Evolutionary conservation across 2,329 filamentous ascomycete genomes (phyloP).

Genomic region (Fusarium sp.): DNA sequence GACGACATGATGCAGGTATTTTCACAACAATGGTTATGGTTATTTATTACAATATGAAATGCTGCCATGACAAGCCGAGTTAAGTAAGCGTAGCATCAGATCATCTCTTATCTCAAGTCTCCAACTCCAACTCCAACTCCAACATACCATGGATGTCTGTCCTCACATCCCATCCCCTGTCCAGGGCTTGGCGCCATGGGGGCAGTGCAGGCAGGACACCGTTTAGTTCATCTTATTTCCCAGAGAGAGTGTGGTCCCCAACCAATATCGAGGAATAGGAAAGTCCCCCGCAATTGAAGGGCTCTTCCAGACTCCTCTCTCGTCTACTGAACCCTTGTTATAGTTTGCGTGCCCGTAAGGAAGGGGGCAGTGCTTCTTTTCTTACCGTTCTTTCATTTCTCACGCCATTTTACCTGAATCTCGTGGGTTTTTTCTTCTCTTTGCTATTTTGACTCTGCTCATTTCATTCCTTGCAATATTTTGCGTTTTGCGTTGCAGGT

Average conservation of each 20-base stretch:
- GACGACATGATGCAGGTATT: background rate
- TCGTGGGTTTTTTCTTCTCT: background rate
- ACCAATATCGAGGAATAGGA: constrained; percentile 10
- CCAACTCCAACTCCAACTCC: background rate
- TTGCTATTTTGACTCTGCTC: background rate
- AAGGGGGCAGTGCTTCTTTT: constrained; percentile 36
- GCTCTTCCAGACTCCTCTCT: constrained; percentile 12
- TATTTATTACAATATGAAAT: background rate
- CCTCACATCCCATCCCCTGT: constrained; percentile 32
- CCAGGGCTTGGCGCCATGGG: constrained; percentile 38
- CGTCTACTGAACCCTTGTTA: constrained; percentile 5
- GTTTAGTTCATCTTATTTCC: constrained; percentile 30
- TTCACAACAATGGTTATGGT: background rate
- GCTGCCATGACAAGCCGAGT: background rate
- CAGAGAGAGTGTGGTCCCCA: constrained; percentile 6
- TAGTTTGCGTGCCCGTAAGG: background rate
- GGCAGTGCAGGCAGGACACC: constrained; percentile 36
- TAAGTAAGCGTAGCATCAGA: background rate
- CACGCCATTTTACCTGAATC: background rate
- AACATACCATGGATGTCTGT: constrained; percentile 1
- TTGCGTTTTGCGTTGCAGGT: background rate
- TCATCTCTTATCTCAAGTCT: constrained; percentile 3
- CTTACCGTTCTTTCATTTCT: constrained; percentile 5
- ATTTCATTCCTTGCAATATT: background rate
- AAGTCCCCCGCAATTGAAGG: constrained; percentile 26